Conservation (phyloP, 257 asterid genomes). For the Handroanthus guayacan region DNA sequence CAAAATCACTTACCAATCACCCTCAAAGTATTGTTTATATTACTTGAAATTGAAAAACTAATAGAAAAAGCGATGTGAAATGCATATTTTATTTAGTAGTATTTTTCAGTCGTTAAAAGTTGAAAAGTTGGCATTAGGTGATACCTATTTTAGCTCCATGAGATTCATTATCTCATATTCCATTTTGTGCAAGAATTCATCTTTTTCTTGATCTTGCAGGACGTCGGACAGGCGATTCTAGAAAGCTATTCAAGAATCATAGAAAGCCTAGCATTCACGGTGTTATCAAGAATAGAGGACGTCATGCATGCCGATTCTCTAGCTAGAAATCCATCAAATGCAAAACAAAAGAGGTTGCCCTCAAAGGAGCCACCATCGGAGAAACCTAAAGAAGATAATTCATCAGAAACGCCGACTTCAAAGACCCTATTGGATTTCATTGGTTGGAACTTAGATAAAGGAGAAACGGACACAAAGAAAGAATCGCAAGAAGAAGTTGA, state of each 20-base stretch:
- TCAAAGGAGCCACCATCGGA: constrained; percentile 8
- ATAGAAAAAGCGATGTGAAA: no score
- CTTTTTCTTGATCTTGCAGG: constrained; percentile 42
- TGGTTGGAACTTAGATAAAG: constrained; percentile 58
- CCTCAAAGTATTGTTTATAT: no score
- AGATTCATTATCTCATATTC: not conserved
- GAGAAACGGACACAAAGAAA: constrained; percentile 44
- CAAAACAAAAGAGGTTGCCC: constrained; percentile 29
- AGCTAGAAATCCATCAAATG: constrained; percentile 38
- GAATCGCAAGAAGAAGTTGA: constrained; percentile 41
- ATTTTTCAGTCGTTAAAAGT: no score
- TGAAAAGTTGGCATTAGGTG: no score
- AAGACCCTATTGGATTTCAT: constrained; percentile 62
- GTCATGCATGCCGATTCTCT: constrained; percentile 50
- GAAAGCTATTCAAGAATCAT: constrained; percentile 73
- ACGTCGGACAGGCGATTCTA: constrained; percentile 64
- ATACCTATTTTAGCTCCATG: no score
- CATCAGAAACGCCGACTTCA: constrained; percentile 41
- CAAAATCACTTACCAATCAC: no score
- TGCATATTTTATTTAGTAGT: no score
- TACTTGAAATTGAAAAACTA: no score
- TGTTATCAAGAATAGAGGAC: constrained; percentile 61
- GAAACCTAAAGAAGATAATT: constrained; percentile 39
- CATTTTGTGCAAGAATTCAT: not conserved
- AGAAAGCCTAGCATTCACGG: constrained; percentile 64